Evolutionary conservation across 2,329 filamentous ascomycete species (phyloP).

Genomic region (Diaporthe caulivora): DNA sequence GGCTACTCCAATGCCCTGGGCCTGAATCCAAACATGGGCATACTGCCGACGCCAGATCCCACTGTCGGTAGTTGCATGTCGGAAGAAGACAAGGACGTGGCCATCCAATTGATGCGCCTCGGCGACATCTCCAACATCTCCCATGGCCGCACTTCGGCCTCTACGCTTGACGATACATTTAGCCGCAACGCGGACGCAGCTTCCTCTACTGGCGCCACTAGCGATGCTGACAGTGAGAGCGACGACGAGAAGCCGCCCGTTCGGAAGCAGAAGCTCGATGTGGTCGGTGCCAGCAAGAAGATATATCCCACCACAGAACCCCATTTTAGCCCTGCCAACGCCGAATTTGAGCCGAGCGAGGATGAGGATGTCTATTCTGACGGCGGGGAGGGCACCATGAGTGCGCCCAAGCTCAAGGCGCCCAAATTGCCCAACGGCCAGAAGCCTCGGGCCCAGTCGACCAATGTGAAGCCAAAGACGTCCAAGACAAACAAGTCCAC

Average conservation of each 20-base stretch:
- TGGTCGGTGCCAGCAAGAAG: constrained; percentile 56
- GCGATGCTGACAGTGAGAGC: constrained; percentile 78
- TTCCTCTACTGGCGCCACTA: constrained; percentile 87
- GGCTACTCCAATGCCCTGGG: constrained; percentile 63
- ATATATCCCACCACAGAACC: constrained; percentile 65
- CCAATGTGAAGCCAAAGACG: constrained; percentile 54
- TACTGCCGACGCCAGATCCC: constrained; percentile 94
- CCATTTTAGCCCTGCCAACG: constrained; percentile 60
- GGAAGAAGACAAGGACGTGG: constrained; percentile 93
- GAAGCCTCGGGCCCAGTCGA: constrained; percentile 55
- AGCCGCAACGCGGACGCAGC: constrained; percentile 89
- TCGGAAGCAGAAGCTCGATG: constrained; percentile 69
- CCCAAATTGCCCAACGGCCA: constrained; percentile 50
- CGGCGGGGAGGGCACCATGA: constrained; percentile 53
- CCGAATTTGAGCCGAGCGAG: constrained; percentile 62
- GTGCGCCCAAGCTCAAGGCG: constrained; percentile 56
- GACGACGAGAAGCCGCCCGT: constrained; percentile 72
- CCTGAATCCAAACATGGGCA: constrained; percentile 57
- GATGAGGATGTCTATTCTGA: constrained; percentile 70
- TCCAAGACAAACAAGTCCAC: constrained; percentile 54
- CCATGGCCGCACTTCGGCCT: constrained; percentile 91
- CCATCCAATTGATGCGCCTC: constrained; percentile 94
- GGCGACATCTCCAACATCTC: constrained; percentile 95
- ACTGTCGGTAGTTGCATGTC: constrained; percentile 97
- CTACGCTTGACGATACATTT: constrained; percentile 92